Evolutionary conservation across 306 rosid genomes (phyloP), one percentile per base, ranked within the genome.

Genomic region (Benincasa hispida): DNA sequence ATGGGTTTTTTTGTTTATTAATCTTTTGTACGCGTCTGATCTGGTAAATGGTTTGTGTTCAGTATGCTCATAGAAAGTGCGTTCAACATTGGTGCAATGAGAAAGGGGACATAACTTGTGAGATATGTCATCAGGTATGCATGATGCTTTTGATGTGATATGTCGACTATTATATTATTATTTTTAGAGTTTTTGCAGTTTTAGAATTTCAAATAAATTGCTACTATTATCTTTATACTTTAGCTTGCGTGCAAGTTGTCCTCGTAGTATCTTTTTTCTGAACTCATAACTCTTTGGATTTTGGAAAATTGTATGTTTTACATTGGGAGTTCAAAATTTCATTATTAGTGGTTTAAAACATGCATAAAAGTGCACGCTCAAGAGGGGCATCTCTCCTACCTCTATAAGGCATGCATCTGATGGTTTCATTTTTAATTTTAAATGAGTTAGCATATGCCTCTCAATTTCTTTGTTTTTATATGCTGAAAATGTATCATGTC

Each of bases 71-170:
- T 77, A 81, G 86, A 77, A 82, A 76, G 76, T 88, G 92, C 70
- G 88, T 90, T 69, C 92, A 90, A 62, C 86, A 79, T 61, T 90
- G 92, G 92, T 86, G 92, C 86, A 83, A 85, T 74, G 92, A 90
- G 88, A 88, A 90, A 79, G 88, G 91, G 57, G 89, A 88, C 74
- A 82, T 81, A 28, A 86, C 75, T 51, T 90, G 89, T 82, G 92
- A 90, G 84, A 88, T 90, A 27, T 90, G 96, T 76, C 85, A 76
- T 83, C 85, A 86, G 88, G 92, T 88, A 83, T 50, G 76, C 35
- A 8, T 41, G 48, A 21, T 39, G 68, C 24, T 58, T 74, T 76
- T 55, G 24, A 55, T 32, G 30, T 75, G 5, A 55, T 57, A 57
- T 10, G 37, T 25, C 19, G 4, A 50, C 55, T 54, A 19, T 18